Evolutionary conservation across 352 stramenopile genomes (phyloP), one percentile per base, ranked within the genome.

Genomic region (Phytophthora melonis): DNA sequence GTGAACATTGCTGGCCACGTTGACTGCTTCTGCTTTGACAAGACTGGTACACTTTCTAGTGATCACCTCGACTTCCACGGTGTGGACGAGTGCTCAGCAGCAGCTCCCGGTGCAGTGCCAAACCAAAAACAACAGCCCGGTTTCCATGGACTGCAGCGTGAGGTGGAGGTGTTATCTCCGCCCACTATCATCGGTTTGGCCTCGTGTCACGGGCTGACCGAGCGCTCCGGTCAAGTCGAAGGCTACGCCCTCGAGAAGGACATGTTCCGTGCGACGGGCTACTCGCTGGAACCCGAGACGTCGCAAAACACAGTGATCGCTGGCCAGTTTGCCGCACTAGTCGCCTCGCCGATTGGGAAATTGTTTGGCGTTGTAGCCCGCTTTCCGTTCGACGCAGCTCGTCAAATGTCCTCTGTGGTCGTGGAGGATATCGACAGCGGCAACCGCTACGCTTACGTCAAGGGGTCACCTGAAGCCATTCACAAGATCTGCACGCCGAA

Each of bases 21-120:
- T 5, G 75, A 92, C 49, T 91, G 81, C 53, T 94, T 94, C 41
- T 94, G 87, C 68, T 95, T 95, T 49, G 88, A 95, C 72, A 95
- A 95, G 79, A 95, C 88, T 6, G 88, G 88, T 1, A 95, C 88
- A 10, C 68, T 95, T 6, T 92, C 88, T 9, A 90, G 77, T 41
- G 88, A 94, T 19, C 82, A 90, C 49, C 58, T 95, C 19, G 80
- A 93, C 49, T 93, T 93, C 60, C 81, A 91, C 30, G 87, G 87
- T 18, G 83, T 94, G 0, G 88, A 95, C 41, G 81, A 91, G 55
- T 90, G 87, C 56, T 75, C 77, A 0, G 55, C 54, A 49, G 45
- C 36, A 55, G 58, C 62, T 54, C 59, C 65, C n/a, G 65, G 54
- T 2, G 18, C 70, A 18, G 43, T 16, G 11, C 9, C 60, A 34